phyloP scores from a whole-genome alignment of 2,329 filamentous ascomycete genomes.

The Claviceps sp. region DNA sequence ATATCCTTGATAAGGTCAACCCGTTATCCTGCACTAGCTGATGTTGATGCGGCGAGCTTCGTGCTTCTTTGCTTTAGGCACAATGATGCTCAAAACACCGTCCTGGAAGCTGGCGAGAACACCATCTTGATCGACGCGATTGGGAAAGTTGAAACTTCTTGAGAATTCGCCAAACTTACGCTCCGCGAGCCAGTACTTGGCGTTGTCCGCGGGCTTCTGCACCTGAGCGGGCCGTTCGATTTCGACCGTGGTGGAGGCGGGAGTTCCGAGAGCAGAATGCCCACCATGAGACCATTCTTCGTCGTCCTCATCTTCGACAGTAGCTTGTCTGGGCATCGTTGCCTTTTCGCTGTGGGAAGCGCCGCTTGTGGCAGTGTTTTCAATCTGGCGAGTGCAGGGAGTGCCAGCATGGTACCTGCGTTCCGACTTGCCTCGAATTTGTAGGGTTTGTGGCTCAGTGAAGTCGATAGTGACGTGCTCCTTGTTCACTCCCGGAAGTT shows the following conservation, averaged over 20 bases:
- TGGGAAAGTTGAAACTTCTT: slow-evolving; percentile 55
- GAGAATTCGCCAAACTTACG: slow-evolving; percentile 54
- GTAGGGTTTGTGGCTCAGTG: slow-evolving; percentile 59
- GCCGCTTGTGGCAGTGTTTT: slow-evolving; percentile 24
- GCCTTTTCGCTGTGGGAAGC: slow-evolving; percentile 26
- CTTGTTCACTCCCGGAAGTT: slow-evolving; percentile 63
- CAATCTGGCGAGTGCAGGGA: slow-evolving; percentile 32
- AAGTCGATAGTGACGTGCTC: slow-evolving; percentile 68
- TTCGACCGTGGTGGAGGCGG: slow-evolving; percentile 8
- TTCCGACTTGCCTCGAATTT: slow-evolving; percentile 57
- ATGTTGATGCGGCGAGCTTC: slow-evolving; percentile 42
- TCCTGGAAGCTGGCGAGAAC: slow-evolving; percentile 52
- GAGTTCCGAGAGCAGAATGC: slow-evolving; percentile 3
- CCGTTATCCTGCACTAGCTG: slow-evolving; percentile 19
- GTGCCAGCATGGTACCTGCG: slow-evolving; percentile 44
- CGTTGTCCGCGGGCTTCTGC: slow-evolving; percentile 24
- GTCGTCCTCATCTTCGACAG: slow-evolving; percentile 49
- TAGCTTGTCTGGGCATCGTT: slow-evolving; percentile 38
- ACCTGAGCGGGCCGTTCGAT: slow-evolving; percentile 11
- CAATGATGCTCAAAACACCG: slow-evolving; percentile 47
- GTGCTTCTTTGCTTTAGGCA: slow-evolving; percentile 53
- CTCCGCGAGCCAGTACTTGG: slow-evolving; percentile 60
- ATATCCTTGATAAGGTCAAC: neutral
- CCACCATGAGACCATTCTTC: slow-evolving; percentile 13
- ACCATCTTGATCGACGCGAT: slow-evolving; percentile 45